Evolutionary conservation across 208 protist genomes (phyloP), one percentile per base, ranked within the genome.

Genomic region (Sergeia podlipaevii): DNA sequence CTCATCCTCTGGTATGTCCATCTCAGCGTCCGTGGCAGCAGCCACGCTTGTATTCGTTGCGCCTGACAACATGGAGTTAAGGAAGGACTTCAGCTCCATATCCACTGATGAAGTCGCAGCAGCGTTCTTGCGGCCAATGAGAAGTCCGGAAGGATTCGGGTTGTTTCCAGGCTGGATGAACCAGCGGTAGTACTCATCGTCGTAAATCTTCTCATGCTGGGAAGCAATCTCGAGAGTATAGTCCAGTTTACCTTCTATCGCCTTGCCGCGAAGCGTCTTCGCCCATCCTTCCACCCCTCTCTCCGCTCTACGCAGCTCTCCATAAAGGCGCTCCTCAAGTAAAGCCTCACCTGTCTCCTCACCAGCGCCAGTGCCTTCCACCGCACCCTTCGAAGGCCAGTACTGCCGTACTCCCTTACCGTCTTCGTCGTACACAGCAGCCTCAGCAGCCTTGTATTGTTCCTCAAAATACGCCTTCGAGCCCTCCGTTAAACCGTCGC

Each of bases 181-280:
- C 89, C 89, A 96, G 54, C 85, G 89, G 67, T 96, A 96, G 71
- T 96, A 96, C 64, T 96, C 77, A 44, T 96, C 89, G 50, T 96
- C 89, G 70, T 92, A 93, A 44, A 96, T 90, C 80, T 96, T 96
- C 73, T 96, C 85, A 45, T 82, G 58, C 55, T 89, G 85, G 34
- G 85, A 85, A 15, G 89, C 85, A 38, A 96, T 85, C 73, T 93
- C 83, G 7, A 75, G 65, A 36, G 60, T 65, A 70, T 93, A 86
- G 11, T 69, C 70, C 37, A 93, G 56, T 52, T 67, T 85, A 13
- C 82, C 77, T 13, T 81, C 71, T 39, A 65, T 41, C 24, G 89
- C 80, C 61, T 81, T 79, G 17, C 69, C 50, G 47, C 85, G 82
- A 38, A 93, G 74, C 36, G 77, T 65, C 6, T 71, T 70, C 15